Evolutionary conservation across 768 basidiomycete genomes (phyloP).

Genomic region (Auriscalpium orientale): DNA sequence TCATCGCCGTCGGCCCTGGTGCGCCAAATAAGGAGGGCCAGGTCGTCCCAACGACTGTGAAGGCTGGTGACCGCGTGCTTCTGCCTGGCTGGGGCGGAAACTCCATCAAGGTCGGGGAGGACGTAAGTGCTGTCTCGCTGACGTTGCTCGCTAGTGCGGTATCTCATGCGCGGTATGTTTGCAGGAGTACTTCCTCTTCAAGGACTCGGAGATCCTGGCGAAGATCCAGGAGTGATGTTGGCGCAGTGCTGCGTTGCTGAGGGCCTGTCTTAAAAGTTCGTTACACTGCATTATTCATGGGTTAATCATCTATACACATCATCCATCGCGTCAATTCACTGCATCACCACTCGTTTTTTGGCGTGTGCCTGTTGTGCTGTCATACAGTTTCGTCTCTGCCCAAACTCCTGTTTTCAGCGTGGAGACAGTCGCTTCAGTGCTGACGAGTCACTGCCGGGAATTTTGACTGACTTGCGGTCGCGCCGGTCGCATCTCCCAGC

Average conservation of each 20-base stretch:
- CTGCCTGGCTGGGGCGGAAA: conserved; percentile 97
- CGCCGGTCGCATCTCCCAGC: too few relatives aligned
- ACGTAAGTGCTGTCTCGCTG: conserved; percentile 45
- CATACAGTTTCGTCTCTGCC: too few relatives aligned
- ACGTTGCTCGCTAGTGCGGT: not conserved
- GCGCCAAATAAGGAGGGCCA: conserved; percentile 83
- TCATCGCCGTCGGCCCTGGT: conserved; percentile 92
- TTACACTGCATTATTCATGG: not conserved
- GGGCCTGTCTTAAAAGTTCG: not conserved
- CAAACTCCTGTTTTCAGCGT: too few relatives aligned
- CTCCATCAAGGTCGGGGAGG: conserved; percentile 93
- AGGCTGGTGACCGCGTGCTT: conserved; percentile 87
- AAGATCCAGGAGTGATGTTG: conserved; percentile 76
- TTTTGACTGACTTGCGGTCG: too few relatives aligned
- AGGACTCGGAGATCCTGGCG: conserved; percentile 90
- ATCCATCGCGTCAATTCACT: not conserved
- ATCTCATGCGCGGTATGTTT: conserved; percentile 2
- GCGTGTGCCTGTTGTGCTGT: too few relatives aligned
- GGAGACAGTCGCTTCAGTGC: too few relatives aligned
- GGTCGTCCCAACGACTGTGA: conserved; percentile 66
- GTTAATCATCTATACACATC: conserved; percentile 1
- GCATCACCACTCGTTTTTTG: not conserved
- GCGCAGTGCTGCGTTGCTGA: not conserved
- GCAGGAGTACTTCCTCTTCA: conserved; percentile 93
- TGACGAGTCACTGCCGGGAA: too few relatives aligned